phyloP scores from a whole-genome alignment of 352 stramenopile species.

The Phytophthora vignae region DNA sequence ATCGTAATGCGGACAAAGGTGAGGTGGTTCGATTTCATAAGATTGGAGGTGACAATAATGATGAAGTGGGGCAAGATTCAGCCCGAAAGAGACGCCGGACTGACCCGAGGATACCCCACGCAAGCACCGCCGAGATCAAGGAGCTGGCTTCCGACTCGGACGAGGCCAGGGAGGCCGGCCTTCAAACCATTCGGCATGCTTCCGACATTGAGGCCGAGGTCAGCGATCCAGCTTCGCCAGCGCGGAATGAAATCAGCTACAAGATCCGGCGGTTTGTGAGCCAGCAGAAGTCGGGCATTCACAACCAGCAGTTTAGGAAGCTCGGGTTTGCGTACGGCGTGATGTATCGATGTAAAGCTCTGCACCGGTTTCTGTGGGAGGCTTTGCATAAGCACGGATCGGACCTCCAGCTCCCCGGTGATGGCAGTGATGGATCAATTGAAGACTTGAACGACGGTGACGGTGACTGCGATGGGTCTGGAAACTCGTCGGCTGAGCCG shows the following conservation, averaged over 20 bases:
- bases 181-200: conserved; percentile 21
- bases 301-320: conserved; percentile 76
- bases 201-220: conserved; percentile 25
- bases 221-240: conserved; percentile 7
- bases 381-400: conserved; percentile 59
- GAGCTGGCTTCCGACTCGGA: conserved; percentile 9
- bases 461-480: background rate
- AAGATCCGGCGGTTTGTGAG: conserved; percentile 74
- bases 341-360: conserved; percentile 84
- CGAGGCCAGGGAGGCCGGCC: background rate
- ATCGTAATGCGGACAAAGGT: conserved; percentile 64
- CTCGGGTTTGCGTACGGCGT: conserved; percentile 84
- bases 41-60: conserved; percentile 52
- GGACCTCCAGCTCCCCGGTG: conserved; percentile 46
- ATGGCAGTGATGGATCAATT: conserved; percentile 51
- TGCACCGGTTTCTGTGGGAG: conserved; percentile 80
- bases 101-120: conserved; percentile 1
- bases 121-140: conserved; percentile 3
- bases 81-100: conserved; percentile 36
- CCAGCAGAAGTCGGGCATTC: conserved; percentile 58
- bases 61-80: conserved; percentile 26
- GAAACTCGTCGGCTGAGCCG: background rate
- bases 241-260: conserved; percentile 65
- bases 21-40: conserved; percentile 63
- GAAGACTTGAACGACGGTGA: conserved; percentile 45